Percentiles rank a stretch among this genome's conserved stretches.
Conservation (phyloP, 305 asterid species). For the Rubia peregrina region DNA sequence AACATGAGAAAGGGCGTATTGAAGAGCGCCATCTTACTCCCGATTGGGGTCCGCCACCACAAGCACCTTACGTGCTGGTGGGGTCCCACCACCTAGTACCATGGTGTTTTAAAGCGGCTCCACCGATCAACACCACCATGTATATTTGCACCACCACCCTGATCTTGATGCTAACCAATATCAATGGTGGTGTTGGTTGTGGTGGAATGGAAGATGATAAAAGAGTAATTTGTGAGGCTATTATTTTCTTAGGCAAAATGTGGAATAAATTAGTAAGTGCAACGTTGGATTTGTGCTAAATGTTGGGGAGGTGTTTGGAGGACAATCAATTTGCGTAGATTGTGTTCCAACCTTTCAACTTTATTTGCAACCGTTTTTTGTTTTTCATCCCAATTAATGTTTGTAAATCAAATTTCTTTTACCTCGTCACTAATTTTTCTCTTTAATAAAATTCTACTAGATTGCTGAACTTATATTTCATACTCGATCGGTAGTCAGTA, state of each 20-base stretch:
- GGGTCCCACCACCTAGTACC: conserved; percentile 27
- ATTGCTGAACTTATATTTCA: too few species aligned
- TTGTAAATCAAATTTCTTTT: too few species aligned
- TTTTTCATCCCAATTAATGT: too few species aligned
- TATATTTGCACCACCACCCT: conserved; percentile 12
- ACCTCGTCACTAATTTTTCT: too few species aligned
- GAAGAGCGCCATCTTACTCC: conserved; percentile 62
- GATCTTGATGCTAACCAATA: neutral
- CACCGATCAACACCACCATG: conserved; percentile 20
- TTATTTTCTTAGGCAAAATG: conserved; percentile 13
- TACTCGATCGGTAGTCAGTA: too few species aligned
- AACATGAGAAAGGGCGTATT: conserved; percentile 56
- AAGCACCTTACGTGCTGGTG: conserved; percentile 44
- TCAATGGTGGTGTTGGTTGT: neutral
- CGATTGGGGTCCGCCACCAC: conserved; percentile 69
- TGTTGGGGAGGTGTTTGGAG: conserved; percentile 16
- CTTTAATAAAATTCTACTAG: too few species aligned
- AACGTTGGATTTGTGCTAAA: conserved; percentile 14
- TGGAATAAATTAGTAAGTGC: neutral
- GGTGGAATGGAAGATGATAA: neutral
- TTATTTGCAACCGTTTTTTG: neutral
- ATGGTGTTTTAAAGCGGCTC: conserved; percentile 21
- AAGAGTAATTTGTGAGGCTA: conserved; percentile 24
- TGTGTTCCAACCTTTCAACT: neutral
- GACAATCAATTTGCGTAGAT: conserved; percentile 12